Conservation (phyloP, 78 protist genomes). For the Ministeria vibrans region DNA sequence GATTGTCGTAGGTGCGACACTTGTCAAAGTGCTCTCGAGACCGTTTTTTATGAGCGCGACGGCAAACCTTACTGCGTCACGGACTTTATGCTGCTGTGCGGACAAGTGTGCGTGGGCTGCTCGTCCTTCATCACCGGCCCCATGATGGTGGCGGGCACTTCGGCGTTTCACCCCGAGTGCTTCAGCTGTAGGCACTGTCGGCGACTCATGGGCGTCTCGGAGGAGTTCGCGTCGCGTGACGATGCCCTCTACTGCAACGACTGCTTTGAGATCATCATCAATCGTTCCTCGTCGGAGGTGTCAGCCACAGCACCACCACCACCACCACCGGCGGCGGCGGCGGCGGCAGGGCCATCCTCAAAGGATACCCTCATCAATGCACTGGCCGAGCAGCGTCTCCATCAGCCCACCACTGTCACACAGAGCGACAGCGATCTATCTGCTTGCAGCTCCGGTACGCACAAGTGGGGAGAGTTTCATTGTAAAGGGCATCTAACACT, state of each 20-base stretch:
- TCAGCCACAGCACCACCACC: too few relatives aligned
- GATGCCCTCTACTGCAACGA: not conserved
- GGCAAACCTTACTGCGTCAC: not conserved
- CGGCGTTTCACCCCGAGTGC: not conserved
- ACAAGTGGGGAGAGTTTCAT: too few relatives aligned
- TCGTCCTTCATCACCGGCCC: not conserved
- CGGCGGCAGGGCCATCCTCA: too few relatives aligned
- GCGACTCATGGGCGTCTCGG: not conserved
- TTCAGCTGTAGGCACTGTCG: not conserved
- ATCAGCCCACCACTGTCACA: too few relatives aligned
- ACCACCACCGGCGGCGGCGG: too few relatives aligned
- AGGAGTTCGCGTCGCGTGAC: not conserved
- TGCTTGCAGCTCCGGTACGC: too few relatives aligned
- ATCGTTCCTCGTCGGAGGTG: not conserved
- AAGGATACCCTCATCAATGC: too few relatives aligned
- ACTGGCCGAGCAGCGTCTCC: too few relatives aligned
- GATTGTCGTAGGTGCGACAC: too few relatives aligned
- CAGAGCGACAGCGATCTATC: too few relatives aligned
- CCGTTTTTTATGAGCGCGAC: not conserved
- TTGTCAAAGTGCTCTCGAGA: not conserved
- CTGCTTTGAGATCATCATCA: not conserved
- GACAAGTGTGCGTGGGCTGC: not conserved
- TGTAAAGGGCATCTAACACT: too few relatives aligned
- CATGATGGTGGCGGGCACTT: not conserved
- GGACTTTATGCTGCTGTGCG: not conserved